Conservation (phyloP, 345 rosid genomes). For the Hypericum androsaemum region DNA sequence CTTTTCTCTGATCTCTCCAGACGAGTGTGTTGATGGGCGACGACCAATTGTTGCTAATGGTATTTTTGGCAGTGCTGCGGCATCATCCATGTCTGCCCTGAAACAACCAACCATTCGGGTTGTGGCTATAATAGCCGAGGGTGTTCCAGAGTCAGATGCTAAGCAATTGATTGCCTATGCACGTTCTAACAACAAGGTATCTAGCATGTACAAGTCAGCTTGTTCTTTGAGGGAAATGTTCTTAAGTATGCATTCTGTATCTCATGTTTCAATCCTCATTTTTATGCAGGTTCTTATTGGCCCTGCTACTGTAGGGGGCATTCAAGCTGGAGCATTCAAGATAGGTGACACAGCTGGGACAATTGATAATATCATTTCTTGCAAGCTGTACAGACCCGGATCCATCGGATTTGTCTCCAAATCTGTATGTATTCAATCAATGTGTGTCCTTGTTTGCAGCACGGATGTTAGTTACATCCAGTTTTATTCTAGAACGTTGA, state of each 20-base stretch:
- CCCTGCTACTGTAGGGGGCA: slow-evolving; percentile 97
- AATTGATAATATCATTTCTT: slow-evolving; percentile 74
- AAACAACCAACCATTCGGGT: slow-evolving; percentile 92
- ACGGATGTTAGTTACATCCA: background rate
- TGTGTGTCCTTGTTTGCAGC: slow-evolving; percentile 1
- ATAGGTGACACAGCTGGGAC: slow-evolving; percentile 99
- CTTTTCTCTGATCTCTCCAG: background rate
- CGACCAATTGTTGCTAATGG: slow-evolving; percentile 3
- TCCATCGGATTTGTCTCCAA: slow-evolving; percentile 97
- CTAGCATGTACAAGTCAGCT: slow-evolving; percentile 5
- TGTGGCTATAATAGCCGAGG: slow-evolving; percentile 96
- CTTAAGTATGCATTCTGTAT: slow-evolving; percentile 7
- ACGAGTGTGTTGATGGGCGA: slow-evolving; percentile 9
- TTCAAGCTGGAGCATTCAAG: slow-evolving; percentile 98
- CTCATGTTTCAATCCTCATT: slow-evolving; percentile 8
- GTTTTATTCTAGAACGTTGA: background rate
- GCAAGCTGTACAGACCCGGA: slow-evolving; percentile 97
- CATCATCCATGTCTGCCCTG: slow-evolving; percentile 91
- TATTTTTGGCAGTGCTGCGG: slow-evolving; percentile 67
- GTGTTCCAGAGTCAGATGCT: slow-evolving; percentile 95
- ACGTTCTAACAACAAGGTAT: slow-evolving; percentile 87
- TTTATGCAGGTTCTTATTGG: slow-evolving; percentile 82
- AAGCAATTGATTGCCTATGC: slow-evolving; percentile 88
- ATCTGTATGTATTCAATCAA: slow-evolving; percentile 51
- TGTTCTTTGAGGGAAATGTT: background rate